A percentile compares a stretch with the other conserved stretches of the same genome.
Evolutionary conservation across 306 rosid species (phyloP).

Genomic region (Astragalus membranaceus): DNA sequence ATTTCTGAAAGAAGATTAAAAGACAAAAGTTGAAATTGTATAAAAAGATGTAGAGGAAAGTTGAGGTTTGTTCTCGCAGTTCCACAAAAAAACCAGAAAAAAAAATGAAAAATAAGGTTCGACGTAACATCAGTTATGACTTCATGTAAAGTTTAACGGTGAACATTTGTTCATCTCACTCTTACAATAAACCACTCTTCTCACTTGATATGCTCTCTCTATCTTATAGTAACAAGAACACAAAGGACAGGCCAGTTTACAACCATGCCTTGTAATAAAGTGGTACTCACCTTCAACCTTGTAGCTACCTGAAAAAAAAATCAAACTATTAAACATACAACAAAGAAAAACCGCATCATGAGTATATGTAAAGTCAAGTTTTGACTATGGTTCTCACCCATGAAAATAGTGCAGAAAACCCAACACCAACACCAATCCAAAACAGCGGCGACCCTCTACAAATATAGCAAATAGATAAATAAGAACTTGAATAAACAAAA

Average conservation of each 20-base stretch:
- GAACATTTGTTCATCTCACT: neutral
- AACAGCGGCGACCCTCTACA: conserved; percentile 90
- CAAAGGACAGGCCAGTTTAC: conserved; percentile 17
- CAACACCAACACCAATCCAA: conserved; percentile 97
- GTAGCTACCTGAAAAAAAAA: conserved; percentile 61
- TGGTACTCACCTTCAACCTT: conserved; percentile 69
- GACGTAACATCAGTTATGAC: neutral
- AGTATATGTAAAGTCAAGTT: neutral
- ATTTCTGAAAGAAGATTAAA: conserved; percentile 50
- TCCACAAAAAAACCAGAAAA: neutral
- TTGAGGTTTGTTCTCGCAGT: conserved; percentile 1
- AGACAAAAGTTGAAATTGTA: conserved; percentile 4
- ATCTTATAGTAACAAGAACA: neutral
- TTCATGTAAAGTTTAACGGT: neutral
- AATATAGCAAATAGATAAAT: conserved; percentile 16
- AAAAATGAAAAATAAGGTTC: conserved; percentile 10
- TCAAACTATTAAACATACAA: conserved; percentile 32
- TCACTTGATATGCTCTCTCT: neutral
- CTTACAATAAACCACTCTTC: neutral
- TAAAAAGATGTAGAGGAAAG: neutral
- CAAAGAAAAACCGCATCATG: conserved; percentile 2
- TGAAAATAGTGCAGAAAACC: conserved; percentile 82
- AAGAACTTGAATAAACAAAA: conserved; percentile 10
- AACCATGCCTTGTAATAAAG: conserved; percentile 28
- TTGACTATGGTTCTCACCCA: conserved; percentile 52